phyloP scores from a whole-genome alignment of 306 rosid species.

The Cicer bijugum region DNA sequence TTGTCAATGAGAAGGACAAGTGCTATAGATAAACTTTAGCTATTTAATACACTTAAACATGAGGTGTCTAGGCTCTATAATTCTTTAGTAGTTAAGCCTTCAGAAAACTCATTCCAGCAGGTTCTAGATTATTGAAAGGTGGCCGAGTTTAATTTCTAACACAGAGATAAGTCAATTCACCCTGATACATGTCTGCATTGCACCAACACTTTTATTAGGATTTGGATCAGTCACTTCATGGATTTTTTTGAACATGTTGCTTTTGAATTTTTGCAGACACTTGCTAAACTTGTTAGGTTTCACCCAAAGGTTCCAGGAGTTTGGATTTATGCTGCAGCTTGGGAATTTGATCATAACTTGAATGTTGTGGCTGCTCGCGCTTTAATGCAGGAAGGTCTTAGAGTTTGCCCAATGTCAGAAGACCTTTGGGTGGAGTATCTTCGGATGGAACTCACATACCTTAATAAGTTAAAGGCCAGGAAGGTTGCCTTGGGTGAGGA shows the following conservation, averaged over 20 bases:
- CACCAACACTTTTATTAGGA: background rate
- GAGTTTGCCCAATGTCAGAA: conserved; percentile 77
- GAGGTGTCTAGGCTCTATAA: background rate
- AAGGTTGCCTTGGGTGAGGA: conserved; percentile 95
- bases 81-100: background rate
- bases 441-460: conserved; percentile 89
- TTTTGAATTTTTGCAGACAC: conserved; percentile 55
- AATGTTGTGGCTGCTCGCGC: conserved; percentile 86
- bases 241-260: background rate
- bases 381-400: conserved; percentile 86
- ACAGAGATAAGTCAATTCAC: background rate
- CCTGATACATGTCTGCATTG: background rate
- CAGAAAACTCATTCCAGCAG: background rate
- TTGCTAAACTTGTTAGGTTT: conserved; percentile 76
- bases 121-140: background rate
- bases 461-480: conserved; percentile 82
- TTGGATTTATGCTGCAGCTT: conserved; percentile 98
- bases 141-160: background rate
- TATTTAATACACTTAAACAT: background rate
- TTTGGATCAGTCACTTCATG: background rate
- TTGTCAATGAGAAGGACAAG: no score
- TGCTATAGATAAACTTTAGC: no score
- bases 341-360: conserved; percentile 90
- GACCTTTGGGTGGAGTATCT: conserved; percentile 95
- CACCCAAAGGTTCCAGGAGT: conserved; percentile 87